Conservation (phyloP, 306 rosid species). For the Albizia julibrissin region DNA sequence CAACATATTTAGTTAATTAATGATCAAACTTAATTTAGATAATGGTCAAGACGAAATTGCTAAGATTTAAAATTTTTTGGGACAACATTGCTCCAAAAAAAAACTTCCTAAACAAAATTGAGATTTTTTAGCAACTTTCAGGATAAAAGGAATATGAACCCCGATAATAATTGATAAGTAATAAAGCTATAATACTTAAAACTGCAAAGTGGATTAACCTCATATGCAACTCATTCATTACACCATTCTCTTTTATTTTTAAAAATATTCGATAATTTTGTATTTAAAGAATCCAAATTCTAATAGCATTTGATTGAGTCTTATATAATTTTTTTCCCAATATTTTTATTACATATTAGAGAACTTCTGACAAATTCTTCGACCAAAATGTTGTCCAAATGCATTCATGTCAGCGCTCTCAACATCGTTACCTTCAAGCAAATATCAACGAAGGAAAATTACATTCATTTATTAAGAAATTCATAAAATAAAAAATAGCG, state of each 20-base stretch:
- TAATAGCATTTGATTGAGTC: not conserved
- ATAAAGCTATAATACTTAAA: not conserved
- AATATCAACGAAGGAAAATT: not conserved
- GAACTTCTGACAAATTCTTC: not conserved
- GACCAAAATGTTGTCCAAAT: not conserved
- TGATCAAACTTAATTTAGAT: no score
- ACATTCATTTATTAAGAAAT: not conserved
- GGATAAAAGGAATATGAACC: no score
- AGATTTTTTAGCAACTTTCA: no score
- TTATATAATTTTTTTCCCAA: not conserved
- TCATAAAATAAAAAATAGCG: slow-evolving; percentile 9
- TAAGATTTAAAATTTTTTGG: no score
- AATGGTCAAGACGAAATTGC: no score
- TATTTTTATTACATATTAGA: not conserved
- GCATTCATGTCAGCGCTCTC: not conserved
- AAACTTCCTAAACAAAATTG: no score
- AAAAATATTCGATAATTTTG: no score
- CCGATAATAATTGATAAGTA: no score
- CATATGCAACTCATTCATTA: not conserved
- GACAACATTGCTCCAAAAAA: no score
- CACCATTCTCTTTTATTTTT: not conserved
- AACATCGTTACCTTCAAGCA: not conserved
- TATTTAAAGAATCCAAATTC: not conserved
- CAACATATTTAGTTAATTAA: no score
- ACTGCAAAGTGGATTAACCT: not conserved